A percentile compares a stretch with the other conserved stretches of the same genome.
phyloP scores from a whole-genome alignment of 2,329 filamentous ascomycete species.

The Hawksworthiomyces lignivorus region DNA sequence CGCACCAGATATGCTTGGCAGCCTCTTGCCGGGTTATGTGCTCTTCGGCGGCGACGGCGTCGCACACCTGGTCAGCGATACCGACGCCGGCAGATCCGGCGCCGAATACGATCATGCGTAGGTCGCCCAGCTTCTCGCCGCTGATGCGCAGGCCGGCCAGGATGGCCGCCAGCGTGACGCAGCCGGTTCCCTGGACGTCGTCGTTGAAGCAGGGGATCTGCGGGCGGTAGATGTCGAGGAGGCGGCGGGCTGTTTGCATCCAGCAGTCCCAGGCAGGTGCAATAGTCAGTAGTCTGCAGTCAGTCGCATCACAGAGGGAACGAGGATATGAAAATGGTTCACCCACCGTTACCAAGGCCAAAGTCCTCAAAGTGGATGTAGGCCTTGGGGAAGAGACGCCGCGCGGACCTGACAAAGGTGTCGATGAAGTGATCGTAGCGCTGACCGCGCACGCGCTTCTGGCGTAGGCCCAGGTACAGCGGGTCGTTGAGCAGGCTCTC shows the following conservation, averaged over 20 bases:
- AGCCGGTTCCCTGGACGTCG: conserved; percentile 50
- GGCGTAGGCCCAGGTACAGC: conserved; percentile 68
- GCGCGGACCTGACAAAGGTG: conserved; percentile 60
- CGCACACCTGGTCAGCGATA: conserved; percentile 76
- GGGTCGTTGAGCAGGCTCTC: conserved; percentile 65
- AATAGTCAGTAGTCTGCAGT: too few species aligned
- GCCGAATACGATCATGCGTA: conserved; percentile 70
- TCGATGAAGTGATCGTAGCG: conserved; percentile 73
- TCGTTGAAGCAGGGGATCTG: conserved; percentile 83
- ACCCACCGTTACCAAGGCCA: conserved; percentile 59
- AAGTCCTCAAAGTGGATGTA: conserved; percentile 92
- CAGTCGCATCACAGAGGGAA: neutral
- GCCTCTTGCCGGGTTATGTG: conserved; percentile 66
- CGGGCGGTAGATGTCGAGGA: conserved; percentile 68
- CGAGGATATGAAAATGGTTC: neutral
- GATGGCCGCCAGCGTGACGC: conserved; percentile 44
- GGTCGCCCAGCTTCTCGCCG: conserved; percentile 56
- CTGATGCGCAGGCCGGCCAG: conserved; percentile 67
- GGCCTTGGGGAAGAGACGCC: conserved; percentile 65
- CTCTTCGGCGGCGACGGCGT: conserved; percentile 66
- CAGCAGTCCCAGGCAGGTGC: neutral
- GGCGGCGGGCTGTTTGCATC: conserved; percentile 48
- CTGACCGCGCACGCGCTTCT: conserved; percentile 59
- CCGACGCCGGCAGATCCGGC: conserved; percentile 76
- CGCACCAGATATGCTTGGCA: conserved; percentile 67